These are phyloP conservation scores for Dysphania ambrosioides DNA, from an alignment of 148 eudicot species.

Conservation along the genomic window DNA sequence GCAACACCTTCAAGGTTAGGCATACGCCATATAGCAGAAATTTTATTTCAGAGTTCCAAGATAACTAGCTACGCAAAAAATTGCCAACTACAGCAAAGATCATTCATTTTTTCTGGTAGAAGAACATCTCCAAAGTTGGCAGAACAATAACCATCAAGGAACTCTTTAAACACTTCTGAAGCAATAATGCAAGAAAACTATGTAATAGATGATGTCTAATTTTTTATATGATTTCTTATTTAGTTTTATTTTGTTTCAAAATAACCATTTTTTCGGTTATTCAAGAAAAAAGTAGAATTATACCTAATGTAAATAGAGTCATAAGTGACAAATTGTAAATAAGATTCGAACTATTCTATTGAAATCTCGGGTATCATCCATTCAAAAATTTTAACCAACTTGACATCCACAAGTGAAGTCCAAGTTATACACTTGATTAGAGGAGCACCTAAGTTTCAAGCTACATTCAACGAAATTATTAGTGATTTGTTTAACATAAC, in stretches of 20 bases:
- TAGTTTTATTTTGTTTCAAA: too few relatives aligned
- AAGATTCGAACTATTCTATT: too few relatives aligned
- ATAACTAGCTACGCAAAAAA: not conserved
- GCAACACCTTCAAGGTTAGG: not conserved
- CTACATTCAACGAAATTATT: too few relatives aligned
- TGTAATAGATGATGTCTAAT: too few relatives aligned
- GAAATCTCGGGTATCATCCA: too few relatives aligned
- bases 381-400: too few relatives aligned
- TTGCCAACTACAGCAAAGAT: not conserved
- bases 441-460: not conserved
- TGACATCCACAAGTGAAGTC: too few relatives aligned
- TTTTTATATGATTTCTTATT: not conserved
- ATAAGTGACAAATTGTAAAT: too few relatives aligned
- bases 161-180: not conserved
- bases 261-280: too few relatives aligned
- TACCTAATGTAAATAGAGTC: too few relatives aligned
- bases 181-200: too few relatives aligned
- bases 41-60: not conserved
- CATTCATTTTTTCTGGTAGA: not conserved
- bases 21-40: not conserved
- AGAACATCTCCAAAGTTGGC: not conserved
- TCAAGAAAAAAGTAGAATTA: not conserved
- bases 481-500: not conserved
- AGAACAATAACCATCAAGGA: not conserved
- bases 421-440: too few relatives aligned